Conservation (phyloP, 768 basidiomycete genomes). For the Pleurotus ostreatus region DNA sequence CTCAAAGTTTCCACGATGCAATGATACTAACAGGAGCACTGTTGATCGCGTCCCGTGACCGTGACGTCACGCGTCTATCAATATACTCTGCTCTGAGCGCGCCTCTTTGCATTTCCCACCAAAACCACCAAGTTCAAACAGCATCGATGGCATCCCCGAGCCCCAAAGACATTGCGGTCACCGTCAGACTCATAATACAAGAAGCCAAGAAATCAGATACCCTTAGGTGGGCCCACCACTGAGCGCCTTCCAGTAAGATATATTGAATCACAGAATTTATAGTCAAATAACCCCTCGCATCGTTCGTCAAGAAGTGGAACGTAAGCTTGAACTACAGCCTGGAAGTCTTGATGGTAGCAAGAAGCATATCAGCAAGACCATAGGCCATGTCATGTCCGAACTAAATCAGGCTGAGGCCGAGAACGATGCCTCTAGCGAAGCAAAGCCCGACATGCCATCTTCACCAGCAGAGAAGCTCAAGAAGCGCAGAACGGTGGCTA, state of each 20-base stretch:
- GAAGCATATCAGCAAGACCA: conserved; percentile 37
- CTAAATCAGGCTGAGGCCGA: neutral
- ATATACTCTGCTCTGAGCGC: no score
- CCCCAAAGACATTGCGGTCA: neutral
- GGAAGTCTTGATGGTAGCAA: conserved; percentile 25
- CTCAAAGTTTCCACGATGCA: no score
- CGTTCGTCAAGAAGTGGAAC: conserved; percentile 49
- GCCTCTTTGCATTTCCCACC: no score
- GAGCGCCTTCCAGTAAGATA: neutral
- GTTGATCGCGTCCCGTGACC: neutral
- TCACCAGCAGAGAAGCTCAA: conserved; percentile 1
- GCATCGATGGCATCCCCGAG: neutral
- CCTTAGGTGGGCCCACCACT: neutral
- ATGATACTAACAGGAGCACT: neutral
- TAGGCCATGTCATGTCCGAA: conserved; percentile 30
- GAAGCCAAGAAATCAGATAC: neutral
- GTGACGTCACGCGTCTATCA: neutral
- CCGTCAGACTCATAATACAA: neutral
- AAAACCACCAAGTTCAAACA: no score
- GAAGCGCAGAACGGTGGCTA: conserved; percentile 8
- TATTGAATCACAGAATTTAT: neutral
- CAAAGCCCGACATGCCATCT: neutral
- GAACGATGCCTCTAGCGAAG: conserved; percentile 3
- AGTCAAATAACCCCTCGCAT: conserved; percentile 46
- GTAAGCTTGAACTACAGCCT: conserved; percentile 30